Evolutionary conservation across 2,329 filamentous ascomycete genomes (phyloP).

Genomic region (Colletotrichum navitas): DNA sequence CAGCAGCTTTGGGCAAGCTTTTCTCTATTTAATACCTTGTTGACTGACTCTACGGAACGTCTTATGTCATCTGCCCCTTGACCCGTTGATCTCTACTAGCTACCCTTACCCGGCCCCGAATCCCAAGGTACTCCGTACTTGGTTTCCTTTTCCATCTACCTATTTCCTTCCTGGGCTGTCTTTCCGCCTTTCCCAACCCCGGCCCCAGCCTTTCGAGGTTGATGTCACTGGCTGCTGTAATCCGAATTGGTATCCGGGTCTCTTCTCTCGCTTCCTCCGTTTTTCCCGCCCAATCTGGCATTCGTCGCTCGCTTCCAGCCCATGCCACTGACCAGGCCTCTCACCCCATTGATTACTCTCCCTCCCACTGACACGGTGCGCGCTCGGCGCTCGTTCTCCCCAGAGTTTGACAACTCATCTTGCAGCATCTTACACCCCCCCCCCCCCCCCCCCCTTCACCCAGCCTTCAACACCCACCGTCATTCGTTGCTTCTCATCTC

Average conservation of each 20-base stretch:
- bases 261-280: slow-evolving; percentile 19
- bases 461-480: slow-evolving; percentile 20
- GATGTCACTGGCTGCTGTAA: slow-evolving; percentile 30
- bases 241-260: slow-evolving; percentile 7
- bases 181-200: slow-evolving; percentile 14
- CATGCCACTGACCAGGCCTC: slow-evolving; percentile 5
- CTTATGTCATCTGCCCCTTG: neutral
- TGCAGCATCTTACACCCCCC: slow-evolving; percentile 36
- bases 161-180: neutral
- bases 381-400: slow-evolving; percentile 26
- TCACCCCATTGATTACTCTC: neutral
- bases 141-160: neutral
- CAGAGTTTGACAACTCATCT: slow-evolving; percentile 43
- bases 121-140: neutral
- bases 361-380: slow-evolving; percentile 29
- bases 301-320: slow-evolving; percentile 3
- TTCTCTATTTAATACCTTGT: too few species aligned
- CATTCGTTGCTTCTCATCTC: slow-evolving; percentile 32
- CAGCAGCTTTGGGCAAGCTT: slow-evolving; percentile 8
- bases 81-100: neutral
- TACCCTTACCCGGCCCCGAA: neutral
- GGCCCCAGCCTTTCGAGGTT: slow-evolving; percentile 26
- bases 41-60: too few species aligned
- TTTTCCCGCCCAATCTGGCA: slow-evolving; percentile 13
- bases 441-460: slow-evolving; percentile 18